Conservation (phyloP, 805 yeast genomes). For the Sugiyamaella lignohabitans region DNA sequence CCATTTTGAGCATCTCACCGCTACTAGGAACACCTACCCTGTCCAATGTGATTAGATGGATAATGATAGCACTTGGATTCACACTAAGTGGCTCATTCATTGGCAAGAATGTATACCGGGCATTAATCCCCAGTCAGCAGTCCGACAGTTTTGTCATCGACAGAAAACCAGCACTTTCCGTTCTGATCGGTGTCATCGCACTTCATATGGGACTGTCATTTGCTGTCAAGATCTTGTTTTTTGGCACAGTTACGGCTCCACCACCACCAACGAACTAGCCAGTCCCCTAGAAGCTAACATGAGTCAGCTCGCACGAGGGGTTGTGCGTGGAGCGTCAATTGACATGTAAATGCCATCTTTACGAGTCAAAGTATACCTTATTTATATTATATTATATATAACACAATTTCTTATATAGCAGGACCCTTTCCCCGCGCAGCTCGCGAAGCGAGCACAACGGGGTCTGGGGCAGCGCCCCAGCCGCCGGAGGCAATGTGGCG, state of each 20-base stretch:
- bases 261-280: neutral
- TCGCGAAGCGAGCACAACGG: neutral
- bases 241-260: conserved; percentile 34
- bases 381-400: too few relatives aligned
- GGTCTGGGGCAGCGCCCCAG: neutral
- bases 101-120: conserved; percentile 40
- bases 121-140: conserved; percentile 27
- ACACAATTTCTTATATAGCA: neutral
- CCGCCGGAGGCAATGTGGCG: neutral
- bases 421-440: neutral
- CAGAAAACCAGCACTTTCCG: conserved; percentile 33
- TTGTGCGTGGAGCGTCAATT: too few relatives aligned
- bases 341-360: too few relatives aligned
- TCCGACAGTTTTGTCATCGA: conserved; percentile 28
- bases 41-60: conserved; percentile 52
- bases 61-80: conserved; percentile 54
- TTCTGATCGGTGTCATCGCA: conserved; percentile 38
- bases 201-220: conserved; percentile 54
- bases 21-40: conserved; percentile 37
- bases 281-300: neutral
- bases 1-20: conserved; percentile 52
- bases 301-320: too few relatives aligned
- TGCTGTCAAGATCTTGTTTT: conserved; percentile 60
- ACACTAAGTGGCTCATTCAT: conserved; percentile 51
- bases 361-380: too few relatives aligned